Base-by-base conservation (phyloP, 306 rosid genomes). In the Senna siamea region DNA sequence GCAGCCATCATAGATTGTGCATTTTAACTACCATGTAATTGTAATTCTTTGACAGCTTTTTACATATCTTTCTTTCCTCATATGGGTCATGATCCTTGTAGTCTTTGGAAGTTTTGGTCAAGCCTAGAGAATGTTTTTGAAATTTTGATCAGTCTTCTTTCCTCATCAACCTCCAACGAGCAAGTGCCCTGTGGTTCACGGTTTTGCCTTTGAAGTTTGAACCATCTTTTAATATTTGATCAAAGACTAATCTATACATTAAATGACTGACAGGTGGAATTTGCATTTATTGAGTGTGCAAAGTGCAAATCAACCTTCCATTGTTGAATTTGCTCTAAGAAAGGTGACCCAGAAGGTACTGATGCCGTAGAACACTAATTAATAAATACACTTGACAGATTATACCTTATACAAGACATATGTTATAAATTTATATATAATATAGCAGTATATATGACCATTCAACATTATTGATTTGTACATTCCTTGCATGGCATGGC, bases 211-310 rank as follows among this genome's bases (percentile, higher is more conserved):
- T 66, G 26, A 66, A n/a, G 12, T 66, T 66, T 26, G n/a, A 66
- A 17, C 43, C 72, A 46, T 43, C 14, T 44, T 41, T 15, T 19
- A 20, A 10, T 20, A 64, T 44, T 9, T 7, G 77, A 78, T n/a
- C 55, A 50, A 51, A 20, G 58, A 43, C 68, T 47, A 32, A 19
- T 18, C 13, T 18, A 1, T 26, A 26, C 30, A 26, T 26, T 26
- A 26, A 26, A 26, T 26, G 0, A n/a, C 17, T 10, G 41, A 14
- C 62, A 26, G 4, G 44, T 13, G 56, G 78, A 74, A 41, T 50
- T 71, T 69, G 79, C 86, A 79, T 84, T 86, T 78, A 86, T 82
- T 69, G 62, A 89, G 85, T 57, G 19, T 84, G 72, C 75, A 57
- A 40, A 64, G 22, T 52, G 64, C 64, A 52, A n/a, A 53, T 73